Conservation (phyloP, 2,329 filamentous ascomycete genomes). For the Cercospora beticola region DNA sequence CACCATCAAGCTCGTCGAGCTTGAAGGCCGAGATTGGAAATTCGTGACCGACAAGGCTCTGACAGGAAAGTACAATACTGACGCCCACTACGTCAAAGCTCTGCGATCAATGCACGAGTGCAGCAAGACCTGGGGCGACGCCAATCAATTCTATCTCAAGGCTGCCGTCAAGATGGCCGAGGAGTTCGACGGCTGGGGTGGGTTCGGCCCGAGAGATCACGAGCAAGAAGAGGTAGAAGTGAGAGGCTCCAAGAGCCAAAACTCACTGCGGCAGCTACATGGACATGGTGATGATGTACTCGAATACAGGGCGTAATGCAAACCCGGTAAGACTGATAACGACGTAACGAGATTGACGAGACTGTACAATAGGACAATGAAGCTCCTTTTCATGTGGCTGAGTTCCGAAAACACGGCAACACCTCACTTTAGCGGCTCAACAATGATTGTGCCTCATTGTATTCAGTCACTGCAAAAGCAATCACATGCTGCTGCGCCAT, state of each 20-base stretch:
- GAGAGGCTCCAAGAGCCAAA: neutral
- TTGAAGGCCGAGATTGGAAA: constrained; percentile 70
- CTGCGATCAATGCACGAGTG: constrained; percentile 71
- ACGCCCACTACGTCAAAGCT: constrained; percentile 86
- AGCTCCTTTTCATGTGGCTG: neutral
- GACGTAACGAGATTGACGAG: neutral
- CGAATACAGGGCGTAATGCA: constrained; percentile 1
- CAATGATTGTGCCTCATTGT: neutral
- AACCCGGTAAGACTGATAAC: constrained; percentile 1
- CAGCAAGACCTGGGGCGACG: constrained; percentile 71
- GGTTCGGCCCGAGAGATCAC: constrained; percentile 39
- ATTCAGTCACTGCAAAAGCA: neutral
- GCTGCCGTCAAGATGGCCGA: constrained; percentile 71
- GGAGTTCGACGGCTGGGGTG: constrained; percentile 69
- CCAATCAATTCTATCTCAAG: constrained; percentile 63
- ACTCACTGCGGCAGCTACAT: neutral
- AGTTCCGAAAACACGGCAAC: neutral
- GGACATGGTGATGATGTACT: neutral
- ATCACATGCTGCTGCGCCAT: neutral
- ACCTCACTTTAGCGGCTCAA: neutral
- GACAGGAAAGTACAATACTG: constrained; percentile 64
- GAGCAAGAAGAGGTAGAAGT: constrained; percentile 21
- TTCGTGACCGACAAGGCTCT: constrained; percentile 72
- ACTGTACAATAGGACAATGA: constrained; percentile 4
- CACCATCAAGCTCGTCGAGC: constrained; percentile 59